These are phyloP conservation scores for Coemansia sp. DNA, from an alignment of 192 early-diverging fungal genomes.

Conservation along the genomic window DNA sequence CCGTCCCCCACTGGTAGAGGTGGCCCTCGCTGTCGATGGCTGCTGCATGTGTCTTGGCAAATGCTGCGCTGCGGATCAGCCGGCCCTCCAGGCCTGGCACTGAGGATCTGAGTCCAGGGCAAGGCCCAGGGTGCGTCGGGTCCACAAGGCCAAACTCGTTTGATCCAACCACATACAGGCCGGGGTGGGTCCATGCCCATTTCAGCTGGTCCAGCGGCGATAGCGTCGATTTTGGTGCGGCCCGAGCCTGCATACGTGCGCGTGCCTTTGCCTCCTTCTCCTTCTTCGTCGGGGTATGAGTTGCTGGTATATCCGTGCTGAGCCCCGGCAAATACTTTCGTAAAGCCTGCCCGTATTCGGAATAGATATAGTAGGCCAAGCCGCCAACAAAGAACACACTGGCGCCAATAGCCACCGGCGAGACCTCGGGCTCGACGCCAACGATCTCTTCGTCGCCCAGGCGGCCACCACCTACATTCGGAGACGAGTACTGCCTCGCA, in stretches of 20 bases:
- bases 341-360: constrained; percentile 6
- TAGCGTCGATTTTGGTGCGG: constrained; percentile 16
- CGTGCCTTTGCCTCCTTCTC: constrained; percentile 3
- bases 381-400: constrained; percentile 21
- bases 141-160: constrained; percentile 33
- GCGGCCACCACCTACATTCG: no score
- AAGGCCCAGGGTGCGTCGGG: constrained; percentile 14
- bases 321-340: constrained; percentile 17
- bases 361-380: constrained; percentile 25
- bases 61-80: constrained; percentile 27
- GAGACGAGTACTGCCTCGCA: no score
- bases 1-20: constrained; percentile 44
- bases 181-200: constrained; percentile 43
- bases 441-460: constrained; percentile 8
- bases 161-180: constrained; percentile 32
- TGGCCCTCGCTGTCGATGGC: constrained; percentile 24
- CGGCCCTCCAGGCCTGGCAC: constrained; percentile 32
- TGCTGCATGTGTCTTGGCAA: constrained; percentile 29
- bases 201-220: constrained; percentile 22
- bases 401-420: constrained; percentile 18
- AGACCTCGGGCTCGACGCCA: constrained; percentile 26
- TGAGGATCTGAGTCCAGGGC: constrained; percentile 12
- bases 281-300: not conserved
- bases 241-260: constrained; percentile 8
- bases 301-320: not conserved